Base-by-base conservation (phyloP, 2,329 filamentous ascomycete genomes). In the Aspergillus sp. region DNA sequence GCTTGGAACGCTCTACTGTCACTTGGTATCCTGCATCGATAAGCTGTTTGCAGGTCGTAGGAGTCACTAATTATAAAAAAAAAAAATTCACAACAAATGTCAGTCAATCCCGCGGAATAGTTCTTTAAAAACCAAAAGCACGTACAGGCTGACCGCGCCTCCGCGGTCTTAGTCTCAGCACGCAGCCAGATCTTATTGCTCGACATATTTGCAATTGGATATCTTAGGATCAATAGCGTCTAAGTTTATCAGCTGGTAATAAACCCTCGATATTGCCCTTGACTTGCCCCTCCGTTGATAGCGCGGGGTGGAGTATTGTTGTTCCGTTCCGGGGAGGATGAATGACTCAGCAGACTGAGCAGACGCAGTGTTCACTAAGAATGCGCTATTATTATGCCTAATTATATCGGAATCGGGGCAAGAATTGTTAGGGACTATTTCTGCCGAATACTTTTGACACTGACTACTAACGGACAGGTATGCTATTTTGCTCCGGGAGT, bases 21-120 rank as follows among this genome's bases (percentile, higher is more conserved):
- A 88, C 76, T 27, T 74, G 73, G 64, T 86, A 88, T 51, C 84
- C 84, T 36, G 82, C 82, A 52, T 85, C 77, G 45, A 86, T 71
- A 45, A 88, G 76, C 44, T 74, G 73, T 67, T 82, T 80, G 54
- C 77, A 70, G 36, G 74, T 78, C n/a, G 69, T 69, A 42, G 73
- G 70, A 48, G 71, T 78, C 51, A 76, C 67, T 68, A 29, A 43
- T 50, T 40, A 53, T 49, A 46, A 46, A 46, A 43, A 43, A 43
- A 41, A 34, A 29, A 29, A 41, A 35, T 46, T 44, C 28, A 43
- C 39, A 19, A 19, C 19, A 19, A 19, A 19, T 19, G 19, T 19
- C 19, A 19, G 40, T 48, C 40, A 42, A n/a, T 43, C 41, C 12
- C 40, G 34, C 42, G 48, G 19, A 43, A 52, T 38, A 26, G 26